phyloP scores from a whole-genome alignment of 2,329 filamentous ascomycete genomes.

The Cadophora luteo-olivacea region DNA sequence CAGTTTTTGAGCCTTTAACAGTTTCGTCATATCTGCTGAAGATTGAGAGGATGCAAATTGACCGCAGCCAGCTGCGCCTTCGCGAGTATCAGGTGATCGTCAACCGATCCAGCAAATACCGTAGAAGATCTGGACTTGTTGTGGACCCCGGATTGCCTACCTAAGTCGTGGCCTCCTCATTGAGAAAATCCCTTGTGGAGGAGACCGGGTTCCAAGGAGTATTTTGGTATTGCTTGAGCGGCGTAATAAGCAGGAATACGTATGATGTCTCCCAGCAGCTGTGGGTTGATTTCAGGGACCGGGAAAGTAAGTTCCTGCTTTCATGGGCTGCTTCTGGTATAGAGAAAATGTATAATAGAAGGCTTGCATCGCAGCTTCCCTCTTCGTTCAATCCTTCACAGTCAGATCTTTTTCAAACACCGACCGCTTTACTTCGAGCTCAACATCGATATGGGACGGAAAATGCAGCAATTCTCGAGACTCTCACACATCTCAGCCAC shows the following conservation, averaged over 20 bases:
- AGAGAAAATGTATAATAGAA: background rate
- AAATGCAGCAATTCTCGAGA: background rate
- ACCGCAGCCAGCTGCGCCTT: background rate
- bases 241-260: background rate
- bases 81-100: background rate
- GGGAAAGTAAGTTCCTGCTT: background rate
- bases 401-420: background rate
- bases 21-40: background rate
- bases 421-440: background rate
- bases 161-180: background rate
- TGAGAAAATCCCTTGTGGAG: background rate
- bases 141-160: background rate
- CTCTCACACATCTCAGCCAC: background rate
- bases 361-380: background rate
- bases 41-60: conserved; percentile 9
- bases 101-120: background rate
- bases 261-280: background rate
- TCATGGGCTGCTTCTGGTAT: background rate
- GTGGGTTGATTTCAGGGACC: background rate
- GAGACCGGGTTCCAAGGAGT: background rate
- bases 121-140: background rate
- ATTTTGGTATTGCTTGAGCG: too few species aligned
- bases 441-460: background rate
- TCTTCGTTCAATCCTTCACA: background rate
- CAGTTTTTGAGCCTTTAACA: background rate